Percentiles rank a stretch among this genome's conserved stretches.
phyloP scores from a whole-genome alignment of 257 asterid species.

The Paulownia fortunei region DNA sequence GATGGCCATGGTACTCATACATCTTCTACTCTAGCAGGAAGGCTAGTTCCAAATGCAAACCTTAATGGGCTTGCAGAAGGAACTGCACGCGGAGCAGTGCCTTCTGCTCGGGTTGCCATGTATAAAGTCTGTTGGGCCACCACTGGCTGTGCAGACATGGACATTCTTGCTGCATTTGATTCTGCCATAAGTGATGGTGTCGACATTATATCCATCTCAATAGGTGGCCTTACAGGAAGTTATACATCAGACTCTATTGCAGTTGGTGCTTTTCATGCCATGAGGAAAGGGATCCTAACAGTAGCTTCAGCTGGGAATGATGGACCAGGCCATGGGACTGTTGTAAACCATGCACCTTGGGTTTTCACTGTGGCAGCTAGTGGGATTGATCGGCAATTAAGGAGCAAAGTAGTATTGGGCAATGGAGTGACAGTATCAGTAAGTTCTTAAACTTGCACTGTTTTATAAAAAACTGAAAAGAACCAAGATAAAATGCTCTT shows the following conservation, averaged over 20 bases:
- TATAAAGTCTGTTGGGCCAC: conserved; percentile 88
- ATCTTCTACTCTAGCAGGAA: conserved; percentile 88
- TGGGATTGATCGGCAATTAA: conserved; percentile 72
- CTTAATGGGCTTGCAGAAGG: conserved; percentile 80
- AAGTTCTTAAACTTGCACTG: conserved; percentile 27
- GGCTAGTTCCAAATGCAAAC: conserved; percentile 60
- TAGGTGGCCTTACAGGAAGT: conserved; percentile 65
- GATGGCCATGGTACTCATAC: conserved; percentile 97
- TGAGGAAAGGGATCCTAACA: conserved; percentile 76
- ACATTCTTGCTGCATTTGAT: conserved; percentile 90
- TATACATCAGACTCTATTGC: conserved; percentile 77
- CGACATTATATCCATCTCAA: conserved; percentile 80
- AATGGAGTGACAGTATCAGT: conserved; percentile 68
- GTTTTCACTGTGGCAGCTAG: conserved; percentile 87
- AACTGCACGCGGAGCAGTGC: conserved; percentile 92
- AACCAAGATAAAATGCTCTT: neutral
- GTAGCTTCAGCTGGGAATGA: conserved; percentile 91
- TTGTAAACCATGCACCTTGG: conserved; percentile 92
- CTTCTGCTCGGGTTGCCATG: conserved; percentile 84
- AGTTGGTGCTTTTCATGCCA: conserved; percentile 78
- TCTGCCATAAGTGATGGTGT: conserved; percentile 91
- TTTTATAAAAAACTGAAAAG: neutral
- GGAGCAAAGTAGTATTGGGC: conserved; percentile 71
- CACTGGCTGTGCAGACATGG: conserved; percentile 80
- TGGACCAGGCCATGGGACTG: conserved; percentile 61